Conservation (phyloP, 2,329 filamentous ascomycete species). For the Delphinella strobiligena region DNA sequence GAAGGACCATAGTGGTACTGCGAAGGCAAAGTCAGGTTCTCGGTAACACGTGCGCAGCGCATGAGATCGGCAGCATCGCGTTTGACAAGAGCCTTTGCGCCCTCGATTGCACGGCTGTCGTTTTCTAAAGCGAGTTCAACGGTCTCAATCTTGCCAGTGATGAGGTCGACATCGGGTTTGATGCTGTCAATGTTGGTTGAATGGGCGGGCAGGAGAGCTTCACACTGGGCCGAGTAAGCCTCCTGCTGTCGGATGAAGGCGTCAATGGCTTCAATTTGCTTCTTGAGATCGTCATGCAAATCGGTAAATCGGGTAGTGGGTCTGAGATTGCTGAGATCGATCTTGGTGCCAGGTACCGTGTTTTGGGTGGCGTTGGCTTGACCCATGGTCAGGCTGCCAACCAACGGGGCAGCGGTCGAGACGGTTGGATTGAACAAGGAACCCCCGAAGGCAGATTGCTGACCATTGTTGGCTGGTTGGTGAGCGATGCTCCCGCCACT, state of each 20-base stretch:
- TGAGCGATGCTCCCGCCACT: constrained; percentile 20
- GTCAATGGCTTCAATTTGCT: constrained; percentile 67
- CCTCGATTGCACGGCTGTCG: constrained; percentile 49
- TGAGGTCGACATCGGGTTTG: constrained; percentile 51
- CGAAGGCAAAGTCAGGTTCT: constrained; percentile 59
- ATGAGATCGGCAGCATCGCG: constrained; percentile 59
- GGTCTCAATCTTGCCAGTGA: constrained; percentile 49
- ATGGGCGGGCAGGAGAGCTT: constrained; percentile 51
- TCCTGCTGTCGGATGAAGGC: constrained; percentile 71
- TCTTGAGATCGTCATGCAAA: constrained; percentile 69
- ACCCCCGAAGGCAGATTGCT: constrained; percentile 20
- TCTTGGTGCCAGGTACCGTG: constrained; percentile 53
- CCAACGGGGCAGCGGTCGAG: constrained; percentile 16
- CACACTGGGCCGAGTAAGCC: constrained; percentile 61
- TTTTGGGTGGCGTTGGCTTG: constrained; percentile 34
- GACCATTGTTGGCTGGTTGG: constrained; percentile 14
- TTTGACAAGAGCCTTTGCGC: constrained; percentile 44
- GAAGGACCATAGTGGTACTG: constrained; percentile 42
- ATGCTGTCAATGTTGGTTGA: constrained; percentile 53
- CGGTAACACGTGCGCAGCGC: constrained; percentile 59
- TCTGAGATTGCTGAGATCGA: constrained; percentile 66
- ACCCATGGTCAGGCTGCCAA: constrained; percentile 30
- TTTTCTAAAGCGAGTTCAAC: constrained; percentile 51
- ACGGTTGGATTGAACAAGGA: constrained; percentile 10
- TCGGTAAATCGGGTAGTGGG: constrained; percentile 88